Conservation (phyloP, 345 rosid genomes). For the Boechera divaricarpa region DNA sequence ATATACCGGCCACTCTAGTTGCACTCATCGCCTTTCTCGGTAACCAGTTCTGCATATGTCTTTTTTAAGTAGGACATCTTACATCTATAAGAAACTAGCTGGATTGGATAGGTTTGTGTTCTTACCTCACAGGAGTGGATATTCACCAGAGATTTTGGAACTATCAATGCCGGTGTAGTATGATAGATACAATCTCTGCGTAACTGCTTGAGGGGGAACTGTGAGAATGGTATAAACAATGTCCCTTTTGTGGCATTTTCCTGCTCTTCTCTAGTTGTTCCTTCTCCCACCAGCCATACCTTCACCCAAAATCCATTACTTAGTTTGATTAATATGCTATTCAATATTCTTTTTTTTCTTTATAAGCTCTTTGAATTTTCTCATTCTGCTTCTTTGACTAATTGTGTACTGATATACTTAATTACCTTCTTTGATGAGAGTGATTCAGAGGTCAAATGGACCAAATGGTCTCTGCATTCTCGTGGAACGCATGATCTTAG, state of each 20-base stretch:
- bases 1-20: constrained; percentile 60
- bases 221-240: constrained; percentile 48
- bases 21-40: constrained; percentile 65
- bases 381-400: not conserved
- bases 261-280: constrained; percentile 54
- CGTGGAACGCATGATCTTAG: constrained; percentile 38
- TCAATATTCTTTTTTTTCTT: not conserved
- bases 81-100: not conserved
- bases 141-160: constrained; percentile 59
- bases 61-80: not conserved
- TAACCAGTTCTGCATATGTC: constrained; percentile 60
- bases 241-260: constrained; percentile 51
- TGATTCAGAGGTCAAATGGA: constrained; percentile 35
- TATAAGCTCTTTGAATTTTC: not conserved
- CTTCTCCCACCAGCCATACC: constrained; percentile 79
- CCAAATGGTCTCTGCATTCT: constrained; percentile 39
- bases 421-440: constrained; percentile 36
- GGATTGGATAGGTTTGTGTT: constrained; percentile 1
- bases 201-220: constrained; percentile 56
- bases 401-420: not conserved
- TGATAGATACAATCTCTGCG: constrained; percentile 67
- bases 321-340: not conserved
- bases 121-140: constrained; percentile 70
- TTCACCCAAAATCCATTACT: constrained; percentile 19
- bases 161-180: constrained; percentile 57